Conservation (phyloP, 495 filamentous ascomycete genomes). For the Penicillium dipodomyicola region DNA sequence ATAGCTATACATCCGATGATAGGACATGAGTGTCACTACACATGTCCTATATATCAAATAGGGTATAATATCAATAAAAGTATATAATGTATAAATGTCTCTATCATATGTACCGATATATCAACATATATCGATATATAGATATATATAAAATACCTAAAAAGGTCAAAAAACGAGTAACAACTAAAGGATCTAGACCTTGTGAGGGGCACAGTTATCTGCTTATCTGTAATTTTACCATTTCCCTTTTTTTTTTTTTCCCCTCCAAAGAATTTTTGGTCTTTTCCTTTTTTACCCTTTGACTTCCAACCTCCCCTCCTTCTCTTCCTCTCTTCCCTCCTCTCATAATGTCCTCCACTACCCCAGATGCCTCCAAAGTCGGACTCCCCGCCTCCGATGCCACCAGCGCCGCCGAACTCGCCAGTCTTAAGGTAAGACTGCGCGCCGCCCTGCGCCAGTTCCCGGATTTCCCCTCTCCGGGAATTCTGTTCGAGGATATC, state of each 20-base stretch:
- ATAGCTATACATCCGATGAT: too few species aligned
- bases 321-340: slow-evolving; percentile 29
- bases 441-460: slow-evolving; percentile 65
- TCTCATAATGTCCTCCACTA: slow-evolving; percentile 60
- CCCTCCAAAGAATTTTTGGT: slow-evolving; percentile 23
- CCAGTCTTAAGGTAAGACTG: slow-evolving; percentile 85
- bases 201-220: slow-evolving; percentile 10
- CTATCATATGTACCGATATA: neutral
- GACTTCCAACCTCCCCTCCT: slow-evolving; percentile 27
- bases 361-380: slow-evolving; percentile 50
- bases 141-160: neutral
- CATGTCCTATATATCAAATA: too few species aligned
- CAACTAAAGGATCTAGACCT: slow-evolving; percentile 2
- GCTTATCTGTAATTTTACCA: slow-evolving; percentile 15
- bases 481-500: slow-evolving; percentile 98
- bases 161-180: neutral
- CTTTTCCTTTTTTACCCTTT: slow-evolving; percentile 29
- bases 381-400: slow-evolving; percentile 52
- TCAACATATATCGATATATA: too few species aligned
- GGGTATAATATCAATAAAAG: neutral
- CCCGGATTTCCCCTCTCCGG: slow-evolving; percentile 90
- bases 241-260: slow-evolving; percentile 31
- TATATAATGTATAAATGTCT: too few species aligned
- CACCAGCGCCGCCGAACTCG: slow-evolving; percentile 82
- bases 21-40: too few species aligned